Evolutionary conservation across 2,329 filamentous ascomycete genomes (phyloP).

Genomic region (Polytolypa hystricis): DNA sequence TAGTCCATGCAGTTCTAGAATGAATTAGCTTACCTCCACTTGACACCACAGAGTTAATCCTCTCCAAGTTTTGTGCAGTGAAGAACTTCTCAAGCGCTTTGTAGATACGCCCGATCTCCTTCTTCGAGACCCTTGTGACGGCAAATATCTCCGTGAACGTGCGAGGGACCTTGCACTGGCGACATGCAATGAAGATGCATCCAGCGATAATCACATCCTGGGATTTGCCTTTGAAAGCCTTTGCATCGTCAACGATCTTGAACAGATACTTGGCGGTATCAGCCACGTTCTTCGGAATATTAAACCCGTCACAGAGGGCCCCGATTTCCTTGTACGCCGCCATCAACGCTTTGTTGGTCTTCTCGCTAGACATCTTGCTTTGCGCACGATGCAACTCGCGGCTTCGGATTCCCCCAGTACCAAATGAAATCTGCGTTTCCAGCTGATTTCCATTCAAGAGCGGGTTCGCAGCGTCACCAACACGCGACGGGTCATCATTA

Average conservation of each 20-base stretch:
- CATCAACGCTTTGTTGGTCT: conserved; percentile 69
- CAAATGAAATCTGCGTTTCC: conserved; percentile 76
- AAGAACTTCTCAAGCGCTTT: conserved; percentile 86
- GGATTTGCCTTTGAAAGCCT: conserved; percentile 89
- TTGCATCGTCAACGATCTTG: conserved; percentile 87
- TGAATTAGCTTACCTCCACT: conserved; percentile 41
- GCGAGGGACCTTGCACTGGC: conserved; percentile 73
- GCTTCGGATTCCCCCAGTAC: conserved; percentile 57
- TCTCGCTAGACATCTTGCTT: conserved; percentile 70
- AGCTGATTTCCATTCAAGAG: conserved; percentile 84
- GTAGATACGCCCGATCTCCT: conserved; percentile 93
- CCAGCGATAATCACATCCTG: conserved; percentile 89
- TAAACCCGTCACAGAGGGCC: conserved; percentile 72
- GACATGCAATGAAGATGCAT: conserved; percentile 95
- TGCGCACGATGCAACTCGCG: conserved; percentile 73
- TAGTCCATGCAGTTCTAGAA: background rate
- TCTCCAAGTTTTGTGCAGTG: conserved; percentile 56
- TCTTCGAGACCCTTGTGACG: conserved; percentile 87
- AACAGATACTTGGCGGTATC: conserved; percentile 91
- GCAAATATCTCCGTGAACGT: conserved; percentile 93
- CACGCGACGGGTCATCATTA: conserved; percentile 93
- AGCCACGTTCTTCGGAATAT: conserved; percentile 67
- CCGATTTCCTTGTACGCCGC: conserved; percentile 82
- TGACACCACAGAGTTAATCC: conserved; percentile 38
- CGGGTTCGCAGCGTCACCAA: conserved; percentile 84